Evolutionary conservation across 345 rosid genomes (phyloP).

Genomic region (Heritiera littoralis): DNA sequence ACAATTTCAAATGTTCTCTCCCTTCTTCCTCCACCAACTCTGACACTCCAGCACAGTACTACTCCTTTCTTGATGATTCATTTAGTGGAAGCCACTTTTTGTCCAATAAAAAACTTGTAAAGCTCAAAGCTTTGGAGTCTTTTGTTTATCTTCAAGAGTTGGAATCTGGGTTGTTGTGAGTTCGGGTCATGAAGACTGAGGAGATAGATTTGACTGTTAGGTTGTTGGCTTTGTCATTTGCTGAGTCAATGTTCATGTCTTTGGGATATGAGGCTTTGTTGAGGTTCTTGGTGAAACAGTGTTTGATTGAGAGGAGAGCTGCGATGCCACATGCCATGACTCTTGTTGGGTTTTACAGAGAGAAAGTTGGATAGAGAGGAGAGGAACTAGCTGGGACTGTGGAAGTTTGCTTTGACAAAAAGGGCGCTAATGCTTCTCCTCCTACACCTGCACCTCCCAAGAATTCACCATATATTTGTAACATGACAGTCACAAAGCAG

Average conservation of each 20-base stretch:
- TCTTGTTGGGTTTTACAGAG: constrained; percentile 66
- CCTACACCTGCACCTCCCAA: constrained; percentile 79
- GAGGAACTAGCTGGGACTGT: constrained; percentile 83
- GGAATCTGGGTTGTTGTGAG: constrained; percentile 57
- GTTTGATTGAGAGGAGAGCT: constrained; percentile 73
- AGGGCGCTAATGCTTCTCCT: constrained; percentile 75
- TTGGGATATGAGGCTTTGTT: constrained; percentile 63
- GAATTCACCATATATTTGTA: constrained; percentile 81
- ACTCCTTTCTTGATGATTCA: constrained; percentile 59
- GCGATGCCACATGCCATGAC: constrained; percentile 83
- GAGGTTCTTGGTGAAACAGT: constrained; percentile 76
- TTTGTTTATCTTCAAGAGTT: constrained; percentile 59
- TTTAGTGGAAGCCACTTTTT: constrained; percentile 56
- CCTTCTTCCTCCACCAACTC: constrained; percentile 35
- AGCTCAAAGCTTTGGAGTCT: constrained; percentile 61
- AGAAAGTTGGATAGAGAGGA: constrained; percentile 31
- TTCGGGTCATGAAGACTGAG: constrained; percentile 71
- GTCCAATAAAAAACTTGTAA: constrained; percentile 68
- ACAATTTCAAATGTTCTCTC: constrained; percentile 38
- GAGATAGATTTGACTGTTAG: constrained; percentile 75
- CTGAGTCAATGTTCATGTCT: constrained; percentile 78
- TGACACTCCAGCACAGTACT: constrained; percentile 38
- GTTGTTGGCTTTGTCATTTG: constrained; percentile 79
- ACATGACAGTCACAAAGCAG: constrained; percentile 78
- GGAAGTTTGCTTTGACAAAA: constrained; percentile 75